Conservation (phyloP, 352 stramenopile species). For the Globisporangium okanoganense region DNA sequence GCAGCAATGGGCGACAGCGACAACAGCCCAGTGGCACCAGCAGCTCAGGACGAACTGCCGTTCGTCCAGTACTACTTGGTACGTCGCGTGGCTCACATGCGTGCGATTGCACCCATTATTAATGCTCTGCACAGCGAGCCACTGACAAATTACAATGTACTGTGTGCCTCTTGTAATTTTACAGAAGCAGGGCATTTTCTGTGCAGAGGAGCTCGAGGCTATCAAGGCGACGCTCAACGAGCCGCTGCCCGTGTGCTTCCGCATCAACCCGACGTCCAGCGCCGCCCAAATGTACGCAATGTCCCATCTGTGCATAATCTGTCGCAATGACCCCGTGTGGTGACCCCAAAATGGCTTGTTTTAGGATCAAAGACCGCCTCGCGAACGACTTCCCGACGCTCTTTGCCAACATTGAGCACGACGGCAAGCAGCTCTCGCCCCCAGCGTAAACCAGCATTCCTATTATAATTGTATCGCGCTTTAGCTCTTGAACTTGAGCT, state of each 20-base stretch:
- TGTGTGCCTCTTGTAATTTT: neutral
- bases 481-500: neutral
- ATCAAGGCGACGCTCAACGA: conserved; percentile 48
- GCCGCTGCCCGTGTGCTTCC: conserved; percentile 67
- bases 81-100: neutral
- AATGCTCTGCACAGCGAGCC: too few relatives aligned
- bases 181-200: conserved; percentile 63
- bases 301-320: neutral
- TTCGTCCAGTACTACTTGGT: conserved; percentile 77
- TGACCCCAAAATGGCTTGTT: neutral
- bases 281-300: conserved; percentile 22
- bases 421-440: conserved; percentile 29
- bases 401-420: conserved; percentile 30
- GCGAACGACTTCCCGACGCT: conserved; percentile 37
- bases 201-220: conserved; percentile 26
- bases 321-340: too few relatives aligned
- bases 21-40: neutral
- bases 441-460: conserved; percentile 21
- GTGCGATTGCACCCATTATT: too few relatives aligned
- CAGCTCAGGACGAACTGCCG: conserved; percentile 11
- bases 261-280: conserved; percentile 47
- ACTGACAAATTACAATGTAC: neutral
- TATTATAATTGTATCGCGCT: neutral
- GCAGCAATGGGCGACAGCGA: neutral
- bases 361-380: conserved; percentile 44